Conservation (phyloP, 2,329 filamentous ascomycete species). For the Aspergillus udagawae region DNA sequence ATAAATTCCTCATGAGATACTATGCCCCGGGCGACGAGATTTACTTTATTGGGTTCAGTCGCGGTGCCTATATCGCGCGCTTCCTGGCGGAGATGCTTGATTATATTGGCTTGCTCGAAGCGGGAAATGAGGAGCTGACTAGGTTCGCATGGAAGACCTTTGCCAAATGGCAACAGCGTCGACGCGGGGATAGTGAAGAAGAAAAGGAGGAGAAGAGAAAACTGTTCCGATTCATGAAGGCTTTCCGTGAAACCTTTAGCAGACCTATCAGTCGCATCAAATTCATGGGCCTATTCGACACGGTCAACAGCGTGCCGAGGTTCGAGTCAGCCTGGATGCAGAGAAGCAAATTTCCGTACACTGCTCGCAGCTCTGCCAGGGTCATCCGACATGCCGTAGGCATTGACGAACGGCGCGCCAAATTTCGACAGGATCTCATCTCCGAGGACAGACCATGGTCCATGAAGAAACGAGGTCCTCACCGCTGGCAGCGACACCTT, state of each 20-base stretch:
- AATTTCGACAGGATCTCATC: slow-evolving; percentile 56
- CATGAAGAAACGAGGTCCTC: slow-evolving; percentile 16
- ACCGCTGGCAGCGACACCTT: slow-evolving; percentile 20
- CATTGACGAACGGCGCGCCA: slow-evolving; percentile 56
- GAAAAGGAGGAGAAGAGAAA: slow-evolving; percentile 31
- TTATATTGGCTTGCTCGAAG: slow-evolving; percentile 71
- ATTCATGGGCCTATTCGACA: slow-evolving; percentile 76
- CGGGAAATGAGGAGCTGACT: slow-evolving; percentile 82
- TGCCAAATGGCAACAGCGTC: slow-evolving; percentile 39
- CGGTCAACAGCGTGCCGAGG: slow-evolving; percentile 72
- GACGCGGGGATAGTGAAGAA: slow-evolving; percentile 18
- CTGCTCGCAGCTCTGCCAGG: slow-evolving; percentile 51
- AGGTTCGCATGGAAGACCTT: slow-evolving; percentile 70
- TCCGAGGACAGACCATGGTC: slow-evolving; percentile 39
- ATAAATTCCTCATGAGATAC: slow-evolving; percentile 73
- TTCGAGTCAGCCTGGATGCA: slow-evolving; percentile 73
- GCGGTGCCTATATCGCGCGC: slow-evolving; percentile 68
- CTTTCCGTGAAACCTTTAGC: slow-evolving; percentile 75
- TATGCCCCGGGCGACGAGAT: slow-evolving; percentile 59
- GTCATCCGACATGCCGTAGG: slow-evolving; percentile 56
- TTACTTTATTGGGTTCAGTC: slow-evolving; percentile 70
- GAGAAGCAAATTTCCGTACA: slow-evolving; percentile 67
- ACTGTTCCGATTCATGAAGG: slow-evolving; percentile 70
- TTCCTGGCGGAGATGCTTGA: slow-evolving; percentile 83
- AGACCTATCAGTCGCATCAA: slow-evolving; percentile 67